Percentiles rank a stretch among this genome's conserved stretches.
Evolutionary conservation across 345 rosid genomes (phyloP).

Genomic region (Salix caprea): DNA sequence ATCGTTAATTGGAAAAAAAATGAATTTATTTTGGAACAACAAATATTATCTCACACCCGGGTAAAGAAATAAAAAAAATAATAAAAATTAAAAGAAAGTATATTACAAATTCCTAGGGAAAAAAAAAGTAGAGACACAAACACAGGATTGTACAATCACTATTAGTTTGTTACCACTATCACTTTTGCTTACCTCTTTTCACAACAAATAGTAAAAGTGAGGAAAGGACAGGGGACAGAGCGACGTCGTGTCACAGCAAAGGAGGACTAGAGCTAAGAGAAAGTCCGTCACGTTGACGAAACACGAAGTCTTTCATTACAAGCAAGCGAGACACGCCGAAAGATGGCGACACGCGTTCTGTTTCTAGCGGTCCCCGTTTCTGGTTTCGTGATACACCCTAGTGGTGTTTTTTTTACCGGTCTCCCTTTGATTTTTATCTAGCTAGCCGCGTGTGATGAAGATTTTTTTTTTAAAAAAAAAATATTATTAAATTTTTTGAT

Average conservation of each 20-base stretch:
- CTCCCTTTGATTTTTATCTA: neutral
- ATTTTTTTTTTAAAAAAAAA: no score
- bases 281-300: slow-evolving; percentile 32
- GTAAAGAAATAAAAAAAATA: no score
- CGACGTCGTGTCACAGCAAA: slow-evolving; percentile 18
- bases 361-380: slow-evolving; percentile 7
- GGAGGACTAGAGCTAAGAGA: neutral
- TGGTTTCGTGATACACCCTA: neutral
- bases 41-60: no score
- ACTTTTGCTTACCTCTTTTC: neutral
- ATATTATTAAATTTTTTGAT: no score
- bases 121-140: no score
- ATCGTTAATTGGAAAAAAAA: no score
- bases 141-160: no score
- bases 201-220: neutral
- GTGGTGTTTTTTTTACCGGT: neutral
- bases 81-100: no score
- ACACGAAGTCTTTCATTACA: neutral
- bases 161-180: no score
- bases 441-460: no score
- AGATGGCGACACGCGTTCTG: slow-evolving; percentile 27
- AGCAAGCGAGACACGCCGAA: slow-evolving; percentile 19
- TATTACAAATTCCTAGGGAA: no score
- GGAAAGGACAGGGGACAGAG: neutral
- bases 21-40: no score